A percentile compares a stretch with the other conserved stretches of the same genome.
These are phyloP conservation scores for Ceratobasidium sp. DNA, from an alignment of 1,284 basidiomycete genomes.

Conservation along the genomic window DNA sequence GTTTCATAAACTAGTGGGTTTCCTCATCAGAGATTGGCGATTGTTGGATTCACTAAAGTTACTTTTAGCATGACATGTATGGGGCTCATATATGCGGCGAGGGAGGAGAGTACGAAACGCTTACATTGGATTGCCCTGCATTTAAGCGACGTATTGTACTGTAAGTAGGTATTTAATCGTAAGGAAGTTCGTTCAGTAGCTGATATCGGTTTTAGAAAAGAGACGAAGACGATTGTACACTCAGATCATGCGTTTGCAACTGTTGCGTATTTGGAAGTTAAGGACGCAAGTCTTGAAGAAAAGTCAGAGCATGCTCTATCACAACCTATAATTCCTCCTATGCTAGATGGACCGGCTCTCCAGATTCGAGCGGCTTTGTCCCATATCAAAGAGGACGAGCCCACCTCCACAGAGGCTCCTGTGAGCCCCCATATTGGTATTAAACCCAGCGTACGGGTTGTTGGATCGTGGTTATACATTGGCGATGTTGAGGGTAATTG, in stretches of 20 bases:
- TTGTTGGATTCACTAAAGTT: conserved; percentile 20
- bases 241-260: conserved; percentile 82
- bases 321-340: conserved; percentile 60
- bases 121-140: conserved; percentile 90
- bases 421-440: not conserved
- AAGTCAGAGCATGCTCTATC: conserved; percentile 60
- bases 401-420: not conserved
- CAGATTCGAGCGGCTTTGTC: conserved; percentile 29
- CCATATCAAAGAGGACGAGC: conserved; percentile 6
- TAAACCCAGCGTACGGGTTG: not conserved
- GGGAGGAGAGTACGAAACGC: conserved; percentile 97
- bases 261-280: conserved; percentile 89
- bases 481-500: conserved; percentile 65
- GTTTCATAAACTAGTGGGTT: conserved; percentile 76
- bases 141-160: conserved; percentile 85
- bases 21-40: not conserved
- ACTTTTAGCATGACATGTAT: conserved; percentile 77
- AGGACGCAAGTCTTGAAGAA: conserved; percentile 69
- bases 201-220: conserved; percentile 57
- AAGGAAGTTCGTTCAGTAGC: not conserved
- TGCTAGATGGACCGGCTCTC: conserved; percentile 63
- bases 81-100: conserved; percentile 97
- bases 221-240: conserved; percentile 79
- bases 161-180: conserved; percentile 61
- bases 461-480: conserved; percentile 68